Percentiles rank a stretch among this genome's conserved stretches.
Conservation (phyloP, 2,329 filamentous ascomycete genomes). For the Pyrenophora tritici-repentis region DNA sequence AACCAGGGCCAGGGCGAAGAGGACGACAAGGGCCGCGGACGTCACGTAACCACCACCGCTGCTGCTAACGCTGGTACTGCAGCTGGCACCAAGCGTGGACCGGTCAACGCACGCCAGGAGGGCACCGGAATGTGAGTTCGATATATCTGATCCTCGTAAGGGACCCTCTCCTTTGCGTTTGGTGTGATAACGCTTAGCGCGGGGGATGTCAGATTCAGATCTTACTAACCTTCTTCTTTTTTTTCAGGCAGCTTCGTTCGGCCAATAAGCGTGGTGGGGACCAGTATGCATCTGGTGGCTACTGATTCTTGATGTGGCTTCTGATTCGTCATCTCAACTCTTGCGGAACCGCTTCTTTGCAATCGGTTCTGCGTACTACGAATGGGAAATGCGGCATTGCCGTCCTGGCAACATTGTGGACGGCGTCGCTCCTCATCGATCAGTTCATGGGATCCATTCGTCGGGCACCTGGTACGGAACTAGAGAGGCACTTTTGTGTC, state of each 20-base stretch:
- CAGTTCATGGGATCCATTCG: conserved; percentile 45
- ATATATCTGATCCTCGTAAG: conserved; percentile 81
- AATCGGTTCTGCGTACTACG: conserved; percentile 40
- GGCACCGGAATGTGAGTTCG: conserved; percentile 96
- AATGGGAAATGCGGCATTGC: conserved; percentile 53
- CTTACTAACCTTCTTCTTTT: conserved; percentile 52
- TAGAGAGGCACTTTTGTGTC: conserved; percentile 36
- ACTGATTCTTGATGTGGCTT: conserved; percentile 53
- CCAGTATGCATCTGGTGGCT: conserved; percentile 52
- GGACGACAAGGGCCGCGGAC: conserved; percentile 73
- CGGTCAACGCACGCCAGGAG: conserved; percentile 80
- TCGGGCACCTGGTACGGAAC: conserved; percentile 42
- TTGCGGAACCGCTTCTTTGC: conserved; percentile 42
- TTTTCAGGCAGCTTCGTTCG: conserved; percentile 57
- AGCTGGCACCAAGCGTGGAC: conserved; percentile 69
- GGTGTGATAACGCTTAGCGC: conserved; percentile 77
- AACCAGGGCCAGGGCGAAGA: conserved; percentile 68
- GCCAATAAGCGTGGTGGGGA: conserved; percentile 57
- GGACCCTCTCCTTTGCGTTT: conserved; percentile 84
- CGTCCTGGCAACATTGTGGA: conserved; percentile 47
- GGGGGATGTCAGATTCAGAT: conserved; percentile 60
- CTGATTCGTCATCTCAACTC: conserved; percentile 49
- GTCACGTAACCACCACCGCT: conserved; percentile 62
- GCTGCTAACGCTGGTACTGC: conserved; percentile 67
- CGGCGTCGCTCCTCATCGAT: conserved; percentile 43